phyloP scores from a whole-genome alignment of 148 eudicot genomes.

The Rhododendron williamsianum region DNA sequence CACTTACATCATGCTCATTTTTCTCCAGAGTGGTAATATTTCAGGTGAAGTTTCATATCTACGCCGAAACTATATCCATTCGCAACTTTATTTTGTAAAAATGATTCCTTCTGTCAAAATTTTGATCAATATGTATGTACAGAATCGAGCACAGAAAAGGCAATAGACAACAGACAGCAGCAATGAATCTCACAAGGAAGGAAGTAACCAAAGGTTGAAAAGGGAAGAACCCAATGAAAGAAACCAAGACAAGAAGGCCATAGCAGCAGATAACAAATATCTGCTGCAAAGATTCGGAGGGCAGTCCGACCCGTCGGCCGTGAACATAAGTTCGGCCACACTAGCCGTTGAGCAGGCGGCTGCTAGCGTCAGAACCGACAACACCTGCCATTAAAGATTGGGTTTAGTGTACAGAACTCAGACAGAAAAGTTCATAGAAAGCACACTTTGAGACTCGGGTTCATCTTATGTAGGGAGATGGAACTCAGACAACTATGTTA shows the following conservation, averaged over 20 bases:
- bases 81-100: neutral
- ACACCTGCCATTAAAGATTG: constrained; percentile 21
- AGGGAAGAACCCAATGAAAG: constrained; percentile 38
- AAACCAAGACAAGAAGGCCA: constrained; percentile 52
- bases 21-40: neutral
- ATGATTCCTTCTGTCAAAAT: neutral
- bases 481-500: neutral
- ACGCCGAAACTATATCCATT: neutral
- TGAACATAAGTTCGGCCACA: constrained; percentile 35
- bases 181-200: constrained; percentile 23
- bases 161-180: neutral
- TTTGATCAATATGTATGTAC: neutral
- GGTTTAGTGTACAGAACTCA: neutral
- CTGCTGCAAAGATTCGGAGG: constrained; percentile 30
- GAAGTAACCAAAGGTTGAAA: constrained; percentile 52
- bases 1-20: neutral
- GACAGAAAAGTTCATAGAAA: neutral
- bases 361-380: constrained; percentile 40
- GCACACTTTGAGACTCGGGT: neutral
- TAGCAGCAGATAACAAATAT: constrained; percentile 38
- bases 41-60: neutral
- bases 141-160: neutral
- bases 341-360: constrained; percentile 54
- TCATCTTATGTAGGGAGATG: neutral
- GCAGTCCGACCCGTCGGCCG: constrained; percentile 24